Conservation (phyloP, 768 basidiomycete species). For the Phanerochaete sordida region DNA sequence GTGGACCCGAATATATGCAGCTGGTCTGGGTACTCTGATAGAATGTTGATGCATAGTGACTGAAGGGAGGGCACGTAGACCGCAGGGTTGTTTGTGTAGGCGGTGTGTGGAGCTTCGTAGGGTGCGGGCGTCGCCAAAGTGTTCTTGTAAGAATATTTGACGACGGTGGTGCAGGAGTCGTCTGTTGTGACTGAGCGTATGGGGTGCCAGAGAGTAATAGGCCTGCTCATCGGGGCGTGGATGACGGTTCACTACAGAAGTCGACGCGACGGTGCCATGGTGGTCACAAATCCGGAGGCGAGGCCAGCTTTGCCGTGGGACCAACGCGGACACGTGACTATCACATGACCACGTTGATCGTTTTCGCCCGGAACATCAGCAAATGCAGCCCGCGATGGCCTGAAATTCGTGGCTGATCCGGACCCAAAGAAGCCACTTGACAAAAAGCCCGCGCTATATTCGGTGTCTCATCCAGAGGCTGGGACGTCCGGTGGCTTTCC, state of each 20-base stretch:
- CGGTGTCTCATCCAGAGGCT: neutral
- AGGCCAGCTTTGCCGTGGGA: neutral
- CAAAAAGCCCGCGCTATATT: neutral
- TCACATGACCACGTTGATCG: neutral
- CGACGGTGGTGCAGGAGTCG: slow-evolving; percentile 20
- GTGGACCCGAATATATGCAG: slow-evolving; percentile 31
- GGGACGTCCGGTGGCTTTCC: neutral
- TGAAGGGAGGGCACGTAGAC: slow-evolving; percentile 49
- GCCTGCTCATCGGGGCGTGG: slow-evolving; percentile 8
- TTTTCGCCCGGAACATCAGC: neutral
- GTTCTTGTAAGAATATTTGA: slow-evolving; percentile 20
- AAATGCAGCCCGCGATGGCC: neutral
- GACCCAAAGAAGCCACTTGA: neutral
- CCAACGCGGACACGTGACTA: neutral
- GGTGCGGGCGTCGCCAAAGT: slow-evolving; percentile 8
- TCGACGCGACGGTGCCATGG: too few relatives aligned
- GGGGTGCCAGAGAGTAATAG: slow-evolving; percentile 22
- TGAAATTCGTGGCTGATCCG: neutral
- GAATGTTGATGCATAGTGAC: slow-evolving; percentile 44
- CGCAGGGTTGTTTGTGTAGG: neutral
- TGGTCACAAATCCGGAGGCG: too few relatives aligned
- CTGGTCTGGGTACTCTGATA: slow-evolving; percentile 44
- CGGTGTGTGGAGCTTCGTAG: slow-evolving; percentile 4
- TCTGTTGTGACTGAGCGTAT: slow-evolving; percentile 16
- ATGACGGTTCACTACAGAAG: neutral